These are phyloP conservation scores for Aspergillus jensenii DNA, from an alignment of 2,329 filamentous ascomycete genomes.

Conservation along the genomic window DNA sequence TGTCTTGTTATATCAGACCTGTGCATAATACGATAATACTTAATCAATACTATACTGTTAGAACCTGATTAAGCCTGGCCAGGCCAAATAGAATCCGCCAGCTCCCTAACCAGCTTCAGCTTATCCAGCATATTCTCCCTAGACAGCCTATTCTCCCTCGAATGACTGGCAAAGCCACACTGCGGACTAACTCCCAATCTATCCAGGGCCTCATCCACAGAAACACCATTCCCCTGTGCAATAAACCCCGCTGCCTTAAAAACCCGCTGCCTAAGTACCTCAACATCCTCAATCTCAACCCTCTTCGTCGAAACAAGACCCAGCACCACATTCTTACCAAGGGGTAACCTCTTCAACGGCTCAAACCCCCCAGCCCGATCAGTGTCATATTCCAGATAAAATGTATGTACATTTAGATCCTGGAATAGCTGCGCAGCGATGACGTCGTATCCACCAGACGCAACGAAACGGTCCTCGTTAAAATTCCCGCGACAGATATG, in stretches of 20 bases:
- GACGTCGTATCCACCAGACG: slow-evolving; percentile 65
- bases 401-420: slow-evolving; percentile 63
- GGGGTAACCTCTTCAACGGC: slow-evolving; percentile 61
- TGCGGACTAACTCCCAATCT: slow-evolving; percentile 70
- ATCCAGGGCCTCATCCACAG: slow-evolving; percentile 65
- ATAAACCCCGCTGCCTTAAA: slow-evolving; percentile 65
- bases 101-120: slow-evolving; percentile 67
- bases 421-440: slow-evolving; percentile 67
- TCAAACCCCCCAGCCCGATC: slow-evolving; percentile 65
- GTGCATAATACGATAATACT: no score
- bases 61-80: slow-evolving; percentile 34
- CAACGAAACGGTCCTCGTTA: slow-evolving; percentile 64
- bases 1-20: no score
- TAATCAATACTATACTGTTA: no score
- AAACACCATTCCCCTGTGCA: slow-evolving; percentile 65
- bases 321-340: slow-evolving; percentile 62
- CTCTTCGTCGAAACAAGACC: slow-evolving; percentile 66
- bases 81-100: slow-evolving; percentile 72
- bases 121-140: slow-evolving; percentile 72
- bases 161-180: slow-evolving; percentile 73
- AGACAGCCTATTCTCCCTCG: slow-evolving; percentile 67
- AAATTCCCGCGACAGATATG: slow-evolving; percentile 71
- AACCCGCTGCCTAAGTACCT: slow-evolving; percentile 61
- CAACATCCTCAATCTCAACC: slow-evolving; percentile 61
- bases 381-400: slow-evolving; percentile 70